Evolutionary conservation across 768 basidiomycete genomes (phyloP), one percentile per base, ranked within the genome.

Genomic region (Collybia sordida): DNA sequence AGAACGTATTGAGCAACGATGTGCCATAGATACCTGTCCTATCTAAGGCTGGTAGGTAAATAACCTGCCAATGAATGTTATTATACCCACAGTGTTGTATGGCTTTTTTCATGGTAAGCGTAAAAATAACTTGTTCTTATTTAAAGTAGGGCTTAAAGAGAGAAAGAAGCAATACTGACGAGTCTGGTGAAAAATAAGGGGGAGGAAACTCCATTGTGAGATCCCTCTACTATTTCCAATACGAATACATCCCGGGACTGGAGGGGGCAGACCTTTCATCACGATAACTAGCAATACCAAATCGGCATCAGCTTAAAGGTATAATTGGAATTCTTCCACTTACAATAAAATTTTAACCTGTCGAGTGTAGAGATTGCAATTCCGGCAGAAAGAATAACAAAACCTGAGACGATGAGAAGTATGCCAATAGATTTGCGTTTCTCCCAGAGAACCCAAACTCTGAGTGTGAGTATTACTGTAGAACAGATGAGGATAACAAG

Each of bases 371-470:
- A 46, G 3, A 23, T 24, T 18, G 38, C 9, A 11, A 36, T 3
- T 11, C 45, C 34, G 7, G 27, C 7, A 9, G 35, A 23, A 24
- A 9, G 8, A 21, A 36, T 36, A 9, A 38, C 8, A 37, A 38
- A 6, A 36, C 22, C 22, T 14, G 37, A 9, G 23, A 5, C 4
- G 22, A 24, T 7, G 6, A 46, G 8, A 18, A 38, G 24, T 3
- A 46, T 23, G 17, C 45, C 45, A 4, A 46, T 24, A 6, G 22
- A 22, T 28, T 37, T 46, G n/a, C 45, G 23, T 14, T 35, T 23
- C 7, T 37, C 34, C 45, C 45, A 46, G 15, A 46, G 14, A 8
- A 35, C 45, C 45, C 45, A 46, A 38, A 46, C 35, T 37, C 45
- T 27, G 18, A 46, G 15, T 15, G 45, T 37, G 15, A 46, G 11